Evolutionary conservation across 176 grass and related monocot genomes (phyloP), one percentile per base, ranked within the genome.

Genomic region (Ensete glaucum): DNA sequence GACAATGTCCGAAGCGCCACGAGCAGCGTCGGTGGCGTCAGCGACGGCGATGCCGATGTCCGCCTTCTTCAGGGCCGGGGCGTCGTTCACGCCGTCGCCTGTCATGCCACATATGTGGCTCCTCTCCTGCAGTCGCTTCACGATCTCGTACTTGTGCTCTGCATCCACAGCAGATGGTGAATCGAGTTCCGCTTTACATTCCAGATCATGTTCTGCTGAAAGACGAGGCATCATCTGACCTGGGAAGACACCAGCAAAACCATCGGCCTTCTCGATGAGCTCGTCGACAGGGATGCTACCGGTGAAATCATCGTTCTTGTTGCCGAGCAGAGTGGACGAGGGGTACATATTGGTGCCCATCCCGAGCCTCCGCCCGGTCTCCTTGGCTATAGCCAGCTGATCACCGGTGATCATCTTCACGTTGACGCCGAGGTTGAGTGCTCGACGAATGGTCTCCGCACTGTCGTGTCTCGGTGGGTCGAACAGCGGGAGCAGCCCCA

Each of bases 261-360:
- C 89, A 76, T 96, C 92, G 0, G 89, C 92, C 77, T 86, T 88
- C 82, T 96, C 92, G 50, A 96, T 92, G 11, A 96, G 87, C 66
- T 92, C 89, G 77, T 96, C 87, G 0, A 96, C 52, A 2, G 82
- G 86, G 9, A 87, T 34, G 1, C 86, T 86, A 13, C 79, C 87
- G 66, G 80, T 80, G 75, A 83, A 57, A 9, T 53, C 77, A 21
- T 83, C 84, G 52, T 83, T 70, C 74, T 80, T 76, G 20, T 74
- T n/a, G 52, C 4, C 14, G 63, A 96, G 89, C 7, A 96, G 87
- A 20, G 85, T 71, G 67, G 73, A 84, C 0, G 93, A 96, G 24
- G 89, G 93, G 70, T 96, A 85, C 93, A 96, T 96, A 81, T 92
- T 96, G 50, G 81, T 92, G 71, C 93, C 93, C 93, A 96, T 96